Base-by-base conservation (phyloP, 208 protist genomes). In the Trypanosoma conorhini region DNA sequence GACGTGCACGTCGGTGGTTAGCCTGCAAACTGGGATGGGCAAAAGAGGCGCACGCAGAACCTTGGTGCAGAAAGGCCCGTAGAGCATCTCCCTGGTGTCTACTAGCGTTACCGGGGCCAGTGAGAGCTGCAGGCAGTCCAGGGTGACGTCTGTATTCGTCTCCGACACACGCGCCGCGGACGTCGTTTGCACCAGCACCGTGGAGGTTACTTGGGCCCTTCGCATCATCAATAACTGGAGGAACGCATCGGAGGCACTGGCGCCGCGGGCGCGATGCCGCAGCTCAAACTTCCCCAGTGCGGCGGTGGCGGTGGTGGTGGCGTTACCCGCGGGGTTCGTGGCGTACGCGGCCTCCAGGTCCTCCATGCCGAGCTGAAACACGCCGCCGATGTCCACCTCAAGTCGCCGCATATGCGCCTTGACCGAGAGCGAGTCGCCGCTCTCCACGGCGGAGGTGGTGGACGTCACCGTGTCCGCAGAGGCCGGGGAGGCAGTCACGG, bases 21-120 rank as follows among this genome's bases (percentile, higher is more conserved):
- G 74, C 40, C 67, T 67, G 38, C 88, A 86, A 35, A 91, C 74
- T 22, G 82, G 82, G 33, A 89, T 56, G 3, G 88, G 91, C 33
- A 81, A 72, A 21, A 92, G 75, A 0, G 91, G 91, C 40, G 81
- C 56, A 17, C 79, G 83, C 54, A 92, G 74, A 51, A 92, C 85
- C 69, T 88, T 89, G 56, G 73, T 75, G 60, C 76, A 92, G 70
- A 96, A 92, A 50, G 91, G 91, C 28, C 86, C 67, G 73, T 93
- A 93, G 12, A 96, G 76, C 63, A 92, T 22, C 69, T 93, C 80
- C 28, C 84, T 76, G 3, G 86, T 85, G 76, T 93, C 91, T 50
- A 85, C 82, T 5, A 93, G 74, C 67, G 88, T 88, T 22, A 86
- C 80, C 28, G 88, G 86, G 12, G 87, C 91, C 24, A 96, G 57